phyloP scores from a whole-genome alignment of 2,329 filamentous ascomycete species.

The Aspergillus glaucus region DNA sequence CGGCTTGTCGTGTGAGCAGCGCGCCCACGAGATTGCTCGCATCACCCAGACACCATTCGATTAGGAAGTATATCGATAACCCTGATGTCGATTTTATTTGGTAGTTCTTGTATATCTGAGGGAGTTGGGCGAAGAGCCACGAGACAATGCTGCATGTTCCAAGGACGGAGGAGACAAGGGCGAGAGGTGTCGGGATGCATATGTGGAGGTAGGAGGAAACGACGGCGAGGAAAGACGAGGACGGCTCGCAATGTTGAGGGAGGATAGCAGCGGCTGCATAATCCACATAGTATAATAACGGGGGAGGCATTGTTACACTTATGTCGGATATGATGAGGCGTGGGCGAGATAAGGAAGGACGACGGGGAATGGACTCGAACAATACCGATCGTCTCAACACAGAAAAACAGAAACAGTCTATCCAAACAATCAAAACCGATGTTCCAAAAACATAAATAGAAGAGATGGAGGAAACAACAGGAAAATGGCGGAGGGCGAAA shows the following conservation, averaged over 20 bases:
- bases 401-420: background rate
- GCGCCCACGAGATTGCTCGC: slow-evolving; percentile 58
- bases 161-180: slow-evolving; percentile 55
- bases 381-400: background rate
- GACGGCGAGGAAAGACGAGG: slow-evolving; percentile 50
- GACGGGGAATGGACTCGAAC: background rate
- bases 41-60: slow-evolving; percentile 62
- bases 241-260: slow-evolving; percentile 56
- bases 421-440: no score
- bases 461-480: background rate
- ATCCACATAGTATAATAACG: slow-evolving; percentile 21
- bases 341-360: background rate
- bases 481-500: background rate
- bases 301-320: slow-evolving; percentile 21
- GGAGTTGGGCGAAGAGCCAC: slow-evolving; percentile 64
- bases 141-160: slow-evolving; percentile 58
- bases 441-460: background rate
- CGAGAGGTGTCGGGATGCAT: slow-evolving; percentile 59
- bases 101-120: slow-evolving; percentile 65
- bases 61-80: slow-evolving; percentile 58
- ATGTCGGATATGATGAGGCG: background rate
- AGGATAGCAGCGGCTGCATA: slow-evolving; percentile 28
- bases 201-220: slow-evolving; percentile 56
- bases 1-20: slow-evolving; percentile 57
- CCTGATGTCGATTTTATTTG: slow-evolving; percentile 58